A percentile compares a stretch with the other conserved stretches of the same genome.
These are phyloP conservation scores for Cardiospermum halicacabum DNA, from an alignment of 345 rosid genomes.

Conservation along the genomic window DNA sequence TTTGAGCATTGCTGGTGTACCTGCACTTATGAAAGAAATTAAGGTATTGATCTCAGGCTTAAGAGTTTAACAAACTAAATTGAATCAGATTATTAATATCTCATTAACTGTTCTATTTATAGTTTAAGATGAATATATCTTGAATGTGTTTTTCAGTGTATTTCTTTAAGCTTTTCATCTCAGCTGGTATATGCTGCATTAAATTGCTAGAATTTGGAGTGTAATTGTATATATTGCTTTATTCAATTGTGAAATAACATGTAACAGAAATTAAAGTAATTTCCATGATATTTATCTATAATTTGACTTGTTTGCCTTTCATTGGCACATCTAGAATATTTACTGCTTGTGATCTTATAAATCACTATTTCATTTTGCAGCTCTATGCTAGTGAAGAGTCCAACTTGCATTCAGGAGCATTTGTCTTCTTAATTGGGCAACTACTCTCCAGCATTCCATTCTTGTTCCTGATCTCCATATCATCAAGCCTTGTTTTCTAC, in stretches of 20 bases:
- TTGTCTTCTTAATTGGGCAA: constrained; percentile 85
- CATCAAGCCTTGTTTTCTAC: constrained; percentile 93
- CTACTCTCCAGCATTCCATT: constrained; percentile 93
- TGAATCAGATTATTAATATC: not conserved
- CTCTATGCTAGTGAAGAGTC: constrained; percentile 78
- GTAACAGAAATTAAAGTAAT: not conserved
- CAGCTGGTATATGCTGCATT: not conserved
- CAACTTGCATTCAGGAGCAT: constrained; percentile 87
- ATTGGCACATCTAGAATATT: not conserved
- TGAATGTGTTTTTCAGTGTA: constrained; percentile 1
- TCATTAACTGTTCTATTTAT: not conserved
- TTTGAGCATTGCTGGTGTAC: constrained; percentile 78
- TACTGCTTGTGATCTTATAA: not conserved
- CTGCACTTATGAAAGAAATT: constrained; percentile 72
- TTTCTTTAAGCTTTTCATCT: not conserved
- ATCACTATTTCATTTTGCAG: constrained; percentile 32
- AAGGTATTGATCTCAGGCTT: constrained; percentile 40
- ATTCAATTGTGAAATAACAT: not conserved
- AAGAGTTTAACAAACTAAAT: not conserved
- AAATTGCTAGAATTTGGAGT: not conserved
- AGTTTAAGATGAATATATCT: not conserved
- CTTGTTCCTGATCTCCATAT: constrained; percentile 90
- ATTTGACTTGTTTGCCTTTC: not conserved
- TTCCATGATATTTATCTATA: not conserved
- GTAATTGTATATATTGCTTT: too few species aligned